Evolutionary conservation across 768 basidiomycete species (phyloP).

Genomic region (Suillus lakei): DNA sequence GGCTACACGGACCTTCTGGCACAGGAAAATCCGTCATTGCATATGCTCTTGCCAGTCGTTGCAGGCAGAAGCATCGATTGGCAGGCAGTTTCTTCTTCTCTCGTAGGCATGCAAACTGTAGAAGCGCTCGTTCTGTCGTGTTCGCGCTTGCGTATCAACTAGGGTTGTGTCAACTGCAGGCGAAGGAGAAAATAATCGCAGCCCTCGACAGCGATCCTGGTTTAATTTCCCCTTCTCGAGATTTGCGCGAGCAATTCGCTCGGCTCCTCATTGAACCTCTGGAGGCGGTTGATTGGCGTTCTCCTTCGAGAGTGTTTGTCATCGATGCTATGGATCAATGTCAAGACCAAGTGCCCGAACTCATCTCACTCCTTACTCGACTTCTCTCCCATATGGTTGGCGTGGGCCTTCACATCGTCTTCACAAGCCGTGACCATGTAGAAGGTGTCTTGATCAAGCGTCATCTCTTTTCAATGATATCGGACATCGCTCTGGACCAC

Average conservation of each 20-base stretch:
- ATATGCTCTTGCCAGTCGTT: constrained; percentile 1
- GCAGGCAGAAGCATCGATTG: neutral
- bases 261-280: constrained; percentile 1
- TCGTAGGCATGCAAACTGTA: neutral
- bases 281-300: neutral
- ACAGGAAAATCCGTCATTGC: constrained; percentile 2
- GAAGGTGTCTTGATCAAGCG: neutral
- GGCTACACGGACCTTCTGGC: neutral
- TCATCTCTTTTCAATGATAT: neutral
- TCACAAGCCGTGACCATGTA: neutral
- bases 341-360: neutral
- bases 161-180: neutral
- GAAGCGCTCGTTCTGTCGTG: neutral
- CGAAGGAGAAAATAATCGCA: neutral
- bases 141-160: neutral
- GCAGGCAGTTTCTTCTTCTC: constrained; percentile 1
- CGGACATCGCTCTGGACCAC: neutral
- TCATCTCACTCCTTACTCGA: neutral
- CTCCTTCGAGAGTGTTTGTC: neutral
- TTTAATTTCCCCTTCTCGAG: neutral
- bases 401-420: neutral
- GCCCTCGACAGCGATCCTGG: neutral
- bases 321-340: neutral
- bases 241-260: neutral
- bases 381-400: neutral